Evolutionary conservation across 2,329 filamentous ascomycete species (phyloP), one percentile per base, ranked within the genome.

Genomic region (Microdochium bolleyi): DNA sequence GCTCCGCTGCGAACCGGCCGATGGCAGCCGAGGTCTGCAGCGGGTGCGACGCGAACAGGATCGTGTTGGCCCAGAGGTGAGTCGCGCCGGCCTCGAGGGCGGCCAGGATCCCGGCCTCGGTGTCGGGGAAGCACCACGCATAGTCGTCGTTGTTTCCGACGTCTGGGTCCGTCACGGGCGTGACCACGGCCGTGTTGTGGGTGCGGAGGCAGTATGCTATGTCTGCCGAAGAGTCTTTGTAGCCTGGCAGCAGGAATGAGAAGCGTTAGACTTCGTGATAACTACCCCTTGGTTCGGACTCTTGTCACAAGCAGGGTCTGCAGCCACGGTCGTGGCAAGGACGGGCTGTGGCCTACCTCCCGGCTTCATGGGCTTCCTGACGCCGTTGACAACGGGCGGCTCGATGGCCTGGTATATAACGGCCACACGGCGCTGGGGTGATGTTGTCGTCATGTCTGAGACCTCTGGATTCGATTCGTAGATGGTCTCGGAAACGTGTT

Each of bases 31-130:
- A 76, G 0, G 55, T 66, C 53, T 80, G 75, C 0, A 79, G 62
- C 1, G 76, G 74, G 58, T 79, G 75, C 0, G 67, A 65, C 0
- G 68, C 65, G 56, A 78, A 79, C 1, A 78, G 59, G 41, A 78
- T 72, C 0, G 75, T 79, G 55, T 79, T 79, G 1, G 74, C 73
- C 74, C 75, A 78, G 2, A 78, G 60, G 56, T 74, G 69, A 1
- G 70, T 78, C 0, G 71, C 70, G 0, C 73, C 72, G 37, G 61
- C 60, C 2, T 66, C 51, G 1, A 77, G 50, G 0, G 74, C 74
- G 3, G 60, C 53, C 0, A 69, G 48, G n/a, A 75, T 71, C 1
- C 72, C 72, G 2, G 63, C 62, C 53, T 73, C 70, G 8, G 69
- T 72, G 54, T 76, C 73, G 2, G 73, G 67, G 53, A 73, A 75